Conservation (phyloP, 225 moss, liverwort and hornwort genomes). For the Bryum argenteum region DNA sequence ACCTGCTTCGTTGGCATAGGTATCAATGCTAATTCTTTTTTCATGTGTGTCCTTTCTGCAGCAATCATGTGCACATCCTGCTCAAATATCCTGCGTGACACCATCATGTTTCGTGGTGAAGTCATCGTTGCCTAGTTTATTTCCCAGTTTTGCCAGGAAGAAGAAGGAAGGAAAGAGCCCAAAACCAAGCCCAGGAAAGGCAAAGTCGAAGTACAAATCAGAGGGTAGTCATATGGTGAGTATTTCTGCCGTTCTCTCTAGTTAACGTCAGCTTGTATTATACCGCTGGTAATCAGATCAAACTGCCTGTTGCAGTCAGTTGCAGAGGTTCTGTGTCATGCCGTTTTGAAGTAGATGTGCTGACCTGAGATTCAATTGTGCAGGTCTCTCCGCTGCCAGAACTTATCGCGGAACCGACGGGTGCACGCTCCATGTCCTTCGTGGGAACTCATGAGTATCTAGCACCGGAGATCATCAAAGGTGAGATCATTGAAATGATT, state of each 20-base stretch:
- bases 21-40: not conserved
- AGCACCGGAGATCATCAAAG: slow-evolving; percentile 91
- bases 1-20: not conserved
- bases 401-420: slow-evolving; percentile 90
- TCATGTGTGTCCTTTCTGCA: not conserved
- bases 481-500: slow-evolving; percentile 24
- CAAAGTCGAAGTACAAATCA: slow-evolving; percentile 51
- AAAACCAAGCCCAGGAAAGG: slow-evolving; percentile 49
- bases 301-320: not conserved
- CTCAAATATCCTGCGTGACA: slow-evolving; percentile 53
- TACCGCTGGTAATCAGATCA: slow-evolving; percentile 1
- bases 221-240: slow-evolving; percentile 52
- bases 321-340: not conserved
- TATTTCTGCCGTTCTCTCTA: slow-evolving; percentile 1
- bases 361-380: slow-evolving; percentile 19
- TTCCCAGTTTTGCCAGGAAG: slow-evolving; percentile 63
- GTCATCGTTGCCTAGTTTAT: slow-evolving; percentile 57
- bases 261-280: slow-evolving; percentile 15
- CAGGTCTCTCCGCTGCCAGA: slow-evolving; percentile 74
- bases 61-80: slow-evolving; percentile 56
- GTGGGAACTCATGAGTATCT: slow-evolving; percentile 96
- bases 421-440: slow-evolving; percentile 93
- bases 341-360: not conserved
- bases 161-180: slow-evolving; percentile 50
- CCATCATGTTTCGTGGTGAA: slow-evolving; percentile 64